These are phyloP conservation scores for Trichosporon ovoides DNA, from an alignment of 1,284 basidiomycete genomes.

Conservation along the genomic window DNA sequence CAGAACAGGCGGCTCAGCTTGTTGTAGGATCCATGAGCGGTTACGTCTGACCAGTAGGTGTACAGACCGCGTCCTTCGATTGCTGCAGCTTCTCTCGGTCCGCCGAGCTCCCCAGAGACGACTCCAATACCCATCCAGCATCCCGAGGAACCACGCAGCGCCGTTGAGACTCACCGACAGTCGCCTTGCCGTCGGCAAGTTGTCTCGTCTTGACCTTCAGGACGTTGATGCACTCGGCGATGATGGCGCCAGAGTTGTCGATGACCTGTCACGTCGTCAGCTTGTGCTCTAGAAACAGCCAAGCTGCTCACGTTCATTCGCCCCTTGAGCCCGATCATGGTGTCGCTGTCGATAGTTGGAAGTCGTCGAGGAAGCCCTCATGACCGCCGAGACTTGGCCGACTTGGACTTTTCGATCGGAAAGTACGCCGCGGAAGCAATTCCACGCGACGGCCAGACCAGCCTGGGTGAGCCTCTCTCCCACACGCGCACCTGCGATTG, in stretches of 20 bases:
- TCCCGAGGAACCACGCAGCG: background rate
- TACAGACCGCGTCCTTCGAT: too few relatives aligned
- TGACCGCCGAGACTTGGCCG: background rate
- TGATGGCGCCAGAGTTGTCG: slow-evolving; percentile 95
- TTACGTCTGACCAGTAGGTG: too few relatives aligned
- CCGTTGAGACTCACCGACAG: slow-evolving; percentile 51
- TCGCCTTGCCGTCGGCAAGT: slow-evolving; percentile 63
- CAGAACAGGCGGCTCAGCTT: too few relatives aligned
- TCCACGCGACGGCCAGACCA: background rate
- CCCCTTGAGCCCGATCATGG: slow-evolving; percentile 88
- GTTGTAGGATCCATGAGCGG: too few relatives aligned
- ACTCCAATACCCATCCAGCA: background rate
- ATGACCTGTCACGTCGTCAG: slow-evolving; percentile 62
- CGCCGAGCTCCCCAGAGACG: too few relatives aligned
- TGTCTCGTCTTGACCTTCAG: slow-evolving; percentile 75
- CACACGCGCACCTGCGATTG: background rate
- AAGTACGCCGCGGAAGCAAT: slow-evolving; percentile 12
- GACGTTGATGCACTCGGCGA: slow-evolving; percentile 95
- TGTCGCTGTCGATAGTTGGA: slow-evolving; percentile 1
- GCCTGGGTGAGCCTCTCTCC: too few relatives aligned
- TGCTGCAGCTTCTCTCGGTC: too few relatives aligned
- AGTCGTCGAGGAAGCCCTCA: background rate
- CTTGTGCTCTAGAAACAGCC: background rate
- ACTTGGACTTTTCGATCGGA: slow-evolving; percentile 11
- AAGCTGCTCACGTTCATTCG: slow-evolving; percentile 65